Evolutionary conservation across 2,329 filamentous ascomycete genomes (phyloP), one percentile per base, ranked within the genome.

Genomic region (Dendryphion nanum): DNA sequence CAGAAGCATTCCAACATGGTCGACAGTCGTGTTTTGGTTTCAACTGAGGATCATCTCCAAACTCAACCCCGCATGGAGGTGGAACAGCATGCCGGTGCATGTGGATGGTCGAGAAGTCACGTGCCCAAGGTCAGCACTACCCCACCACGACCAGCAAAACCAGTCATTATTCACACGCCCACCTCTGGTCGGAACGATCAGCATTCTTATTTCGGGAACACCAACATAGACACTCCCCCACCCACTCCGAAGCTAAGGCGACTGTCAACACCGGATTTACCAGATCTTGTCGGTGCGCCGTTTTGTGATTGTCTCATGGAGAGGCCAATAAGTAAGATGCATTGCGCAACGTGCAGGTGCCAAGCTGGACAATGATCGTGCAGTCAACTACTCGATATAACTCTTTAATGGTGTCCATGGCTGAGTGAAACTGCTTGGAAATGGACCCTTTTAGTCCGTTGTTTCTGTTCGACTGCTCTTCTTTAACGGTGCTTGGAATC

Each of bases 231-330:
- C 16, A 53, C 41, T n/a, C 52, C 57, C 21, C 64, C 64, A 6
- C 47, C 51, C 12, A 60, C 60, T n/a, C 62, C 64, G 17, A 55
- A 48, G 28, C 36, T 57, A 19, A 36, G 32, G 14, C 50, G 62
- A n/a, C 39, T 67, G 24, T 33, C 56, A 15, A 61, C 63, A 16
- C 64, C 63, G 33, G 63, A 67, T 4, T 34, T 68, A 8, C 40
- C 50, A 3, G 52, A 57, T 6, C 17, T 63, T 8, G 53, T 54
- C 2, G 53, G 52, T 14, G 33, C 35, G 4, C 40, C 45, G 3
- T 68, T 68, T 30, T 68, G 64, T 37, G 40, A 54, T 34, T 67
- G 64, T 33, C 59, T 55, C 37, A 28, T 36, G 2, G 39, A 38
- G 16, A 21, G 34, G 14, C 36, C 41, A 30, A 14, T 44, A 6